A percentile compares a stretch with the other conserved stretches of the same genome.
These are phyloP conservation scores for Raphanus hybrid DNA, from an alignment of 441 rosid species.

Conservation along the genomic window DNA sequence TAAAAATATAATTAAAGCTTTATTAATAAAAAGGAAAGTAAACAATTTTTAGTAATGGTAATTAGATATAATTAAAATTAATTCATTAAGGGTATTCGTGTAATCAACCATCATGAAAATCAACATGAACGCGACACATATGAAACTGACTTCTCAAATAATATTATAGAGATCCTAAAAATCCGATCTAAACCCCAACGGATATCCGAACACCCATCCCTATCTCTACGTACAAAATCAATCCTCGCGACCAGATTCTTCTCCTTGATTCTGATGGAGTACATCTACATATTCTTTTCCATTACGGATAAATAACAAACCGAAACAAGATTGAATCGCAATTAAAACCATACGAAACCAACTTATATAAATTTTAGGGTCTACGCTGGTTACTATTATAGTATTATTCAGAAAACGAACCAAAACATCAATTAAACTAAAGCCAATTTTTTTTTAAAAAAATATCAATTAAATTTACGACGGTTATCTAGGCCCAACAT, in stretches of 20 bases:
- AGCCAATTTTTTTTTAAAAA: no score
- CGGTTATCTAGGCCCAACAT: neutral
- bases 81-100: no score
- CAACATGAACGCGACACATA: no score
- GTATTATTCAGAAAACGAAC: neutral
- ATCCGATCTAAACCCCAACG: no score
- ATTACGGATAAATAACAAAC: neutral
- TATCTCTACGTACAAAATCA: slow-evolving; percentile 56
- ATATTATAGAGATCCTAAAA: no score
- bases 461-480: neutral
- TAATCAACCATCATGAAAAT: no score
- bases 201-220: slow-evolving; percentile 39
- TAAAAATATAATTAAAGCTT: no score
- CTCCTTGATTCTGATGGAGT: slow-evolving; percentile 89
- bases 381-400: neutral
- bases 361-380: neutral
- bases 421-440: neutral
- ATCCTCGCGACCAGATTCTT: slow-evolving; percentile 56
- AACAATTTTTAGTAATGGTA: no score
- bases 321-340: neutral
- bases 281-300: slow-evolving; percentile 2
- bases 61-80: no score
- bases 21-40: no score
- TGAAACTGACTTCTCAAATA: no score
- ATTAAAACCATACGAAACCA: neutral